A percentile compares a stretch with the other conserved stretches of the same genome.
Conservation (phyloP, 345 rosid species). For the Crucihimalaya himalaica region DNA sequence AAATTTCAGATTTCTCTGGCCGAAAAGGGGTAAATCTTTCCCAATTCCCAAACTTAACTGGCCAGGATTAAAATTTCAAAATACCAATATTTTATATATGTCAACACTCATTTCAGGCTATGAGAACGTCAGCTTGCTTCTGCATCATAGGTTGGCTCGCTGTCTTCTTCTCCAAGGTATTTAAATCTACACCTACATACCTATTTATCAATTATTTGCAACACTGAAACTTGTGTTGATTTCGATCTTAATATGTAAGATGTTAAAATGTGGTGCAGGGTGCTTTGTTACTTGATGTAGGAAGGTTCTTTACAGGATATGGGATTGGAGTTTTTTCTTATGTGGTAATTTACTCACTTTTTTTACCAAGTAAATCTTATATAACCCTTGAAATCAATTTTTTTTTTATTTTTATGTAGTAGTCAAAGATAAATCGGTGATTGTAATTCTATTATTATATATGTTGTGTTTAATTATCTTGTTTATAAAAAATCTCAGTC, state of each 20-base stretch:
- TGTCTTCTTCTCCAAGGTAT: conserved; percentile 66
- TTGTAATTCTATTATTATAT: not conserved
- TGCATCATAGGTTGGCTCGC: conserved; percentile 89
- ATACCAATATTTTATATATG: not conserved
- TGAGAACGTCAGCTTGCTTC: conserved; percentile 75
- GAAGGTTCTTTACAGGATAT: conserved; percentile 86
- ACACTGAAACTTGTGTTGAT: not conserved
- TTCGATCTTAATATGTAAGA: not conserved
- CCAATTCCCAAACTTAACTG: not conserved
- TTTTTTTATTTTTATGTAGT: not conserved
- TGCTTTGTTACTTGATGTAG: conserved; percentile 63
- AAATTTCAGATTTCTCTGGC: conserved; percentile 70
- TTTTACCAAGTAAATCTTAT: not conserved
- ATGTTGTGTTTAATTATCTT: no score
- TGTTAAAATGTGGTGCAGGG: conserved; percentile 46
- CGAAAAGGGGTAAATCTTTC: conserved; percentile 73
- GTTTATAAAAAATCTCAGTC: conserved; percentile 3
- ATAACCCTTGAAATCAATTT: not conserved
- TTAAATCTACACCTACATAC: not conserved
- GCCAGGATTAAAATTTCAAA: not conserved
- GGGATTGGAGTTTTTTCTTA: conserved; percentile 90
- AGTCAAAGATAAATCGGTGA: not conserved
- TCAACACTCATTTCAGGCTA: conserved; percentile 55
- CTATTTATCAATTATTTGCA: not conserved
- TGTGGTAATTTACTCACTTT: conserved; percentile 55